Percentiles rank a stretch among this genome's conserved stretches.
Evolutionary conservation across 148 eudicot genomes (phyloP).

Genomic region (Rhododendron griersonianum): DNA sequence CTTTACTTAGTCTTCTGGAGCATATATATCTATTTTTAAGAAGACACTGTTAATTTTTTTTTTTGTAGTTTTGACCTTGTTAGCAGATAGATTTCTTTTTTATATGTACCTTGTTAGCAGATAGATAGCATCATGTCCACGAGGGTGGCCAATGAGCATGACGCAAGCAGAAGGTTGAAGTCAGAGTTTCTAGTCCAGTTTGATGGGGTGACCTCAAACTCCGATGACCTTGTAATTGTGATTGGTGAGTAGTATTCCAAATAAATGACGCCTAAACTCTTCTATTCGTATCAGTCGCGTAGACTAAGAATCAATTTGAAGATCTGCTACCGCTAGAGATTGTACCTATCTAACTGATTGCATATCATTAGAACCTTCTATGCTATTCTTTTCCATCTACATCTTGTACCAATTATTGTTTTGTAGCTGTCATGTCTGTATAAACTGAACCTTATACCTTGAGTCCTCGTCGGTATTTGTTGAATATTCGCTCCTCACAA

Average conservation of each 20-base stretch:
- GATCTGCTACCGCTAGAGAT: background rate
- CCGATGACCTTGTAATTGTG: slow-evolving; percentile 80
- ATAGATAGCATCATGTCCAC: slow-evolving; percentile 97
- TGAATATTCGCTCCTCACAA: background rate
- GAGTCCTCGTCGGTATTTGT: background rate
- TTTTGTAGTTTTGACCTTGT: slow-evolving; percentile 3
- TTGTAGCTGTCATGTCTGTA: background rate
- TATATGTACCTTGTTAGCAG: slow-evolving; percentile 29
- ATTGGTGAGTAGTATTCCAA: slow-evolving; percentile 53
- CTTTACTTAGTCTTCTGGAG: background rate
- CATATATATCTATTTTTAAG: background rate
- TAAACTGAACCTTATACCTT: background rate
- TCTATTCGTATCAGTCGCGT: background rate
- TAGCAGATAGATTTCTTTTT: slow-evolving; percentile 13
- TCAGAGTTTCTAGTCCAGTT: slow-evolving; percentile 97
- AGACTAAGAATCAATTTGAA: background rate
- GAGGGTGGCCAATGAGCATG: slow-evolving; percentile 82
- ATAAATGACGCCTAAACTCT: background rate
- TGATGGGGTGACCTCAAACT: slow-evolving; percentile 92
- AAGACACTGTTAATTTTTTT: background rate
- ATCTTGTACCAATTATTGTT: background rate
- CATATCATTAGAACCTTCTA: background rate
- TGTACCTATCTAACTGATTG: background rate
- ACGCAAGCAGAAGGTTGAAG: slow-evolving; percentile 93
- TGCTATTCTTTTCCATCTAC: background rate